These are phyloP conservation scores for Dendryphion nanum DNA, from an alignment of 2,329 filamentous ascomycete species.

Conservation along the genomic window DNA sequence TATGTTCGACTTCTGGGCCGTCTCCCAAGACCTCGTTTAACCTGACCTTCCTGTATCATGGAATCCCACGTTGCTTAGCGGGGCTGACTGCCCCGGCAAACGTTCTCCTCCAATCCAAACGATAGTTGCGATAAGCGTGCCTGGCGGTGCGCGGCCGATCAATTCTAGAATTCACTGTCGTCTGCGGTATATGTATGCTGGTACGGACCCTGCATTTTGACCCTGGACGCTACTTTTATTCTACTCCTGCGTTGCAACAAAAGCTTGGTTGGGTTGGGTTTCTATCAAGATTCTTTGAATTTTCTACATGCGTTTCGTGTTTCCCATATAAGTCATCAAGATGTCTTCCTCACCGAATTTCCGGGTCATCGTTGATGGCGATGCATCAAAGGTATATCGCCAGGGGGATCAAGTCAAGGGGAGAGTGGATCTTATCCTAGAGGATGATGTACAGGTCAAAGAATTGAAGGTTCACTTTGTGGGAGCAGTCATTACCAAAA, in stretches of 20 bases:
- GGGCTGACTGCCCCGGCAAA: conserved; percentile 24
- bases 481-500: conserved; percentile 33
- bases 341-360: conserved; percentile 26
- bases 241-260: too few relatives aligned
- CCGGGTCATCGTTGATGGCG: conserved; percentile 31
- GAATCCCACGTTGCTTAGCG: conserved; percentile 30
- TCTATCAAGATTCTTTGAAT: too few relatives aligned
- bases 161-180: conserved; percentile 1
- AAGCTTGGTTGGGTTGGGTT: too few relatives aligned
- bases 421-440: conserved; percentile 26
- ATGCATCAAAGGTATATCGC: conserved; percentile 25
- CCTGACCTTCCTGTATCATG: conserved; percentile 25
- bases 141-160: conserved; percentile 7
- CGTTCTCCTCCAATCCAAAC: conserved; percentile 26
- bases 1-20: conserved; percentile 1
- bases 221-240: too few relatives aligned
- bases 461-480: conserved; percentile 29
- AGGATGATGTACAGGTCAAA: conserved; percentile 26
- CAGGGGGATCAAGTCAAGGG: conserved; percentile 35
- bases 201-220: conserved; percentile 28
- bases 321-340: conserved; percentile 6
- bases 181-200: conserved; percentile 18
- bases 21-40: conserved; percentile 9
- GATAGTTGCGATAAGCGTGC: conserved; percentile 26
- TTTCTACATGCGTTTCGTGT: conserved; percentile 5